phyloP scores from a whole-genome alignment of 2,329 filamentous ascomycete genomes.

The Chaetomium globosum region DNA sequence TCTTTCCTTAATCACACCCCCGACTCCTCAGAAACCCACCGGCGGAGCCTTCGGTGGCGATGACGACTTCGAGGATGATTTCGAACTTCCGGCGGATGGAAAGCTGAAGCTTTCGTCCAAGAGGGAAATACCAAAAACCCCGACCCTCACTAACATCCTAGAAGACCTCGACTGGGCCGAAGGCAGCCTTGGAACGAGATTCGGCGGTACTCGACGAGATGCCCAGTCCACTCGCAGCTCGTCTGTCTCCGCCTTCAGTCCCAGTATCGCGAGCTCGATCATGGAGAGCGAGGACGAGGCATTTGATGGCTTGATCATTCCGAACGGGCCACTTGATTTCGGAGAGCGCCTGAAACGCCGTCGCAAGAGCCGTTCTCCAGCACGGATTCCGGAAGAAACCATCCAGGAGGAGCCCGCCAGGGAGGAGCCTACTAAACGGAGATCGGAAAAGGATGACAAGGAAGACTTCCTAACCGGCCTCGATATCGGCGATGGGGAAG shows the following conservation, averaged over 20 bases:
- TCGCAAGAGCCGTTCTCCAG: conserved; percentile 62
- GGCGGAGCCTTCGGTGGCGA: conserved; percentile 46
- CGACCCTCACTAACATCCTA: conserved; percentile 55
- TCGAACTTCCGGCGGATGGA: conserved; percentile 70
- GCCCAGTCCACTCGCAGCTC: conserved; percentile 81
- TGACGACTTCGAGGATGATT: conserved; percentile 72
- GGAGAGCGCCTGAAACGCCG: conserved; percentile 74
- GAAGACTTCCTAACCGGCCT: conserved; percentile 87
- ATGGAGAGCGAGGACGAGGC: conserved; percentile 96
- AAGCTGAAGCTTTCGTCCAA: conserved; percentile 66
- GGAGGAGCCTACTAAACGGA: conserved; percentile 42
- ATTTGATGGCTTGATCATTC: conserved; percentile 84
- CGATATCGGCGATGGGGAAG: conserved; percentile 80
- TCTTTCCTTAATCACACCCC: conserved; percentile 58
- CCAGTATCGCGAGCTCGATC: conserved; percentile 87
- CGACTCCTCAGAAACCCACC: conserved; percentile 54
- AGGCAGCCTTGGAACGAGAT: conserved; percentile 86
- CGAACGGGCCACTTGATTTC: conserved; percentile 81
- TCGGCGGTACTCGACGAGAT: conserved; percentile 82
- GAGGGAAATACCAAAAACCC: conserved; percentile 65
- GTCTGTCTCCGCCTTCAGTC: conserved; percentile 84
- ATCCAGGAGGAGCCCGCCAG: conserved; percentile 29
- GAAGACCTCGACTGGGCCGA: conserved; percentile 95
- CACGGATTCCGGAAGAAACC: conserved; percentile 49
- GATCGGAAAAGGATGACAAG: conserved; percentile 47